Conservation (phyloP, 1,284 basidiomycete species). For the Cryptococcus sp. region DNA sequence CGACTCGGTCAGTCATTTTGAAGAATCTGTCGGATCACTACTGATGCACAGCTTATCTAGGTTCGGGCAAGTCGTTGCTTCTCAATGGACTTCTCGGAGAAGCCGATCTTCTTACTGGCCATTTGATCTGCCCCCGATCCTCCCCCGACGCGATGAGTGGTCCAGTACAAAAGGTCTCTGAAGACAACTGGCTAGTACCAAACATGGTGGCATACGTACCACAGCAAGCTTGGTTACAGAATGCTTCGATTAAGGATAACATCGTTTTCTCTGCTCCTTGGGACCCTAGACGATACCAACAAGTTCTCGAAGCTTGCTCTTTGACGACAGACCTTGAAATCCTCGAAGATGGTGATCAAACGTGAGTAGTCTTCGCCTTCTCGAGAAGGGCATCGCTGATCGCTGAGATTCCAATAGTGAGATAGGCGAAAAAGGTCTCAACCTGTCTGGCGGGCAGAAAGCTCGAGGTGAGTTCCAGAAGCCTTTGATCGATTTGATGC, state of each 20-base stretch:
- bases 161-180: slow-evolving; percentile 53
- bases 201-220: slow-evolving; percentile 83
- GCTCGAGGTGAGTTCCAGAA: slow-evolving; percentile 60
- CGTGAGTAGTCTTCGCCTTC: slow-evolving; percentile 57
- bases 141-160: slow-evolving; percentile 73
- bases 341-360: slow-evolving; percentile 90
- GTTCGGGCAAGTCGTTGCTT: slow-evolving; percentile 80
- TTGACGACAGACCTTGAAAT: slow-evolving; percentile 81
- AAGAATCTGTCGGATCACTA: not conserved
- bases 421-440: slow-evolving; percentile 63
- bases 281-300: slow-evolving; percentile 73
- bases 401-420: slow-evolving; percentile 26
- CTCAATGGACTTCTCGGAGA: slow-evolving; percentile 83
- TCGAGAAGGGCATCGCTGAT: slow-evolving; percentile 68
- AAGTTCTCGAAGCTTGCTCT: slow-evolving; percentile 75
- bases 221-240: slow-evolving; percentile 74
- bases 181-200: slow-evolving; percentile 72
- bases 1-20: slow-evolving; percentile 44
- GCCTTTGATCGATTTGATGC: not conserved
- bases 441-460: slow-evolving; percentile 88
- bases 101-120: slow-evolving; percentile 74
- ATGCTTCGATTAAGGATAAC: slow-evolving; percentile 91
- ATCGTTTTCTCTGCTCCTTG: slow-evolving; percentile 86
- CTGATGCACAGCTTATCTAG: slow-evolving; percentile 49
- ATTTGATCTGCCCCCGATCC: slow-evolving; percentile 74